Evolutionary conservation across 768 basidiomycete genomes (phyloP), one percentile per base, ranked within the genome.

Genomic region (Trametes cingulata): DNA sequence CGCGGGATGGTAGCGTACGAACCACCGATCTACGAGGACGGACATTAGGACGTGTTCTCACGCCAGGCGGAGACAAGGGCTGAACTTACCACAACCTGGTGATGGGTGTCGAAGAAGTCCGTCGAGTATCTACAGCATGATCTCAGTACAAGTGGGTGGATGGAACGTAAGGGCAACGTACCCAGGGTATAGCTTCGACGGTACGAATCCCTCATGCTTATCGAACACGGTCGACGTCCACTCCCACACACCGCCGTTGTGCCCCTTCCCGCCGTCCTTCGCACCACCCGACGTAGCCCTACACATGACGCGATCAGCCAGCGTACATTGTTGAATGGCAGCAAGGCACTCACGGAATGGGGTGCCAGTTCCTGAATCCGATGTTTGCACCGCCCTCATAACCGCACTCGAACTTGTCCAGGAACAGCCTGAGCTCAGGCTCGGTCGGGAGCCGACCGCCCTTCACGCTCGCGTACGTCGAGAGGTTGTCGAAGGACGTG

Each of bases 201-300:
- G 78, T 45, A 78, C 78, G 70, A 88, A 99, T 0, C 93, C 95
- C 2, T 92, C 86, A 61, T 84, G 78, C 25, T 76, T 78, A 20
- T 85, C 87, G 45, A 95, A 82, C 27, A 80, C 65, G 15, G 94
- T 95, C 19, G 88, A 89, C 0, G 96, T 97, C 95, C 95, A 98
- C 77, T 98, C 95, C 95, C 96, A 99, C 15, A 97, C 89, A 6
- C 97, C 97, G 7, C 97, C 97, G 65, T 99, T 98, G 62, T 86
- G 84, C 12, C 91, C 90, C 71, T 77, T 82, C 2, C 85, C 84
- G 20, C 73, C 79, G 58, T 70, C 67, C 51, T 72, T 76, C 60
- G 76, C 75, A 61, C 78, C 73, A 36, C 89, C 91, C 2, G 84
- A 84, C 42, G 91, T 92, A 20, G 90, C 84, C 29, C 90, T 91